These are phyloP conservation scores for Fusarium tuaranense DNA, from an alignment of 2,329 filamentous ascomycete species.

Conservation along the genomic window DNA sequence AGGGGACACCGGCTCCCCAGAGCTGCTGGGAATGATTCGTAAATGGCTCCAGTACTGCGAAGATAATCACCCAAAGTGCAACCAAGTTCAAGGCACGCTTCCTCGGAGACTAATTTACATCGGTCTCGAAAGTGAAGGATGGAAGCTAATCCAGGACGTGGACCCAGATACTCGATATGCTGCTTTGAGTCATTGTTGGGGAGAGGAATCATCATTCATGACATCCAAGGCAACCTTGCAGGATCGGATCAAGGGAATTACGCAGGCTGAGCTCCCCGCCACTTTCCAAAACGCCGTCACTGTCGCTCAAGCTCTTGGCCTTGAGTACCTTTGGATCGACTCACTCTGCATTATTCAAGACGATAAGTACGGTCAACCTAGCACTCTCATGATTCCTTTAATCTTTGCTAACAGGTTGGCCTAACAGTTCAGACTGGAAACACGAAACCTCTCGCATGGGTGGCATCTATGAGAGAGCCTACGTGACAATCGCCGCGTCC, in stretches of 20 bases:
- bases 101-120: not conserved
- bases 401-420: not conserved
- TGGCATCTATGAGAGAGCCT: not conserved
- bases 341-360: not conserved
- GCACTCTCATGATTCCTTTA: not conserved
- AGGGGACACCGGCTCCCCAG: rapidly evolving
- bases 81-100: not conserved
- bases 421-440: not conserved
- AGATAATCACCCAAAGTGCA: not conserved
- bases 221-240: not conserved
- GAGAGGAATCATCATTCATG: not conserved
- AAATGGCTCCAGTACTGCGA: not conserved
- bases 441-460: not conserved
- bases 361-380: not conserved
- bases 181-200: not conserved
- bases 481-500: not conserved
- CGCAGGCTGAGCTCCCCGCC: not conserved
- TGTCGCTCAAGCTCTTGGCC: not conserved
- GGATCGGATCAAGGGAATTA: not conserved
- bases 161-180: not conserved
- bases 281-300: not conserved
- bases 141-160: not conserved
- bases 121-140: not conserved
- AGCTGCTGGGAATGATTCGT: not conserved
- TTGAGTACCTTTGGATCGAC: conserved; percentile 3